A percentile compares a stretch with the other conserved stretches of the same genome.
These are phyloP conservation scores for Gyromitra esculenta DNA, from an alignment of 2,329 filamentous ascomycete genomes.

Conservation along the genomic window DNA sequence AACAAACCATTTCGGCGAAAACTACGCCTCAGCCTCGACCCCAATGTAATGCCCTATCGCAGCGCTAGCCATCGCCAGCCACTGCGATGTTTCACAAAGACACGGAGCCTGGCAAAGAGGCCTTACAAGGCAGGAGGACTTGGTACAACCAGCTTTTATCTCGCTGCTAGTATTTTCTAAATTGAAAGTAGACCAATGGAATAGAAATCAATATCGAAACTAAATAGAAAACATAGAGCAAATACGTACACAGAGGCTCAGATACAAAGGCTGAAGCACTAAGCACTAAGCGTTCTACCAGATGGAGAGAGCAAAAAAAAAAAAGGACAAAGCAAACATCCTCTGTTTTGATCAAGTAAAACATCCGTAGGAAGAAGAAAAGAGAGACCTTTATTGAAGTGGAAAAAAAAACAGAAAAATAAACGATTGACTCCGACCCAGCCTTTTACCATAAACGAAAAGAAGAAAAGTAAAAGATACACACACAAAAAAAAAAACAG, in stretches of 20 bases:
- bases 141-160: background rate
- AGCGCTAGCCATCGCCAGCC: background rate
- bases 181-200: background rate
- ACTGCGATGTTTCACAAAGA: background rate
- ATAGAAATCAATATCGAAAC: background rate
- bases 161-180: background rate
- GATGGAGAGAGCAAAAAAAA: constrained; percentile 4
- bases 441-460: constrained; percentile 43
- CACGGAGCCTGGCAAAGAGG: background rate
- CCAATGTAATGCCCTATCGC: background rate
- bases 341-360: constrained; percentile 11
- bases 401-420: constrained; percentile 31
- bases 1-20: no score
- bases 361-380: constrained; percentile 37
- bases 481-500: background rate
- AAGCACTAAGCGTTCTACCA: background rate
- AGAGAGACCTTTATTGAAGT: constrained; percentile 11
- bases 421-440: constrained; percentile 52
- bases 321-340: background rate
- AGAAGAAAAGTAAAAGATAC: constrained; percentile 1
- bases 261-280: background rate
- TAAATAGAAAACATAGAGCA: background rate
- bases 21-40: background rate
- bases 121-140: background rate
- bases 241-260: background rate